phyloP scores from a whole-genome alignment of 108 stramenopile species.

The Epithemia pelagica region DNA sequence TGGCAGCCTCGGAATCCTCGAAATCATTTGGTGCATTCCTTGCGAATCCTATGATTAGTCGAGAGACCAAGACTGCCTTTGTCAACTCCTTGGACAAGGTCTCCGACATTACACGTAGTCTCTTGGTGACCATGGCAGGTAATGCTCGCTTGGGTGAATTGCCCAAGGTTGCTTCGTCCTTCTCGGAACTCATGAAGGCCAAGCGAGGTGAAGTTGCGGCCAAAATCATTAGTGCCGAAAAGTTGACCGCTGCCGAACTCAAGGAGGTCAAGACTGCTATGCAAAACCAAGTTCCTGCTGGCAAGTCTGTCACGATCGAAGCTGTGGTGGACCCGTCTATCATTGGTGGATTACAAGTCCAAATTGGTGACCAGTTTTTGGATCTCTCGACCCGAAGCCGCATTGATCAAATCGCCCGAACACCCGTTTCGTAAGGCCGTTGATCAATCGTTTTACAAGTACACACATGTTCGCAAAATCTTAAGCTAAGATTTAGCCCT shows the following conservation, averaged over 20 bases:
- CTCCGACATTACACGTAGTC: constrained; percentile 70
- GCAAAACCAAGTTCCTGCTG: constrained; percentile 57
- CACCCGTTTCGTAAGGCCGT: constrained; percentile 26
- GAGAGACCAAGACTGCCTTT: constrained; percentile 60
- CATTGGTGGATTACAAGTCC: constrained; percentile 92
- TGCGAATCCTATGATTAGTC: constrained; percentile 84
- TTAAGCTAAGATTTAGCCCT: too few species aligned
- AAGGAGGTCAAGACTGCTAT: constrained; percentile 79
- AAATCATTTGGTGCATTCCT: constrained; percentile 66
- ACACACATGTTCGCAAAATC: too few species aligned
- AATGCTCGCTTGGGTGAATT: constrained; percentile 85
- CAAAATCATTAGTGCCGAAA: constrained; percentile 84
- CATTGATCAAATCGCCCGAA: constrained; percentile 82
- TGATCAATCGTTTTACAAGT: too few species aligned
- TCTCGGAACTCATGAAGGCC: constrained; percentile 85
- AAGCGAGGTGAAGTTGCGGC: constrained; percentile 93
- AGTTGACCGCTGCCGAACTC: constrained; percentile 53
- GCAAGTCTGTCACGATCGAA: constrained; percentile 74
- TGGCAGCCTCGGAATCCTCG: constrained; percentile 46
- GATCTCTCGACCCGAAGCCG: constrained; percentile 88
- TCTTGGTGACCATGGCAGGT: constrained; percentile 89
- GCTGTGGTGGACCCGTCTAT: constrained; percentile 84
- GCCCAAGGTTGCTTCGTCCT: constrained; percentile 67
- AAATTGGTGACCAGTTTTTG: constrained; percentile 97
- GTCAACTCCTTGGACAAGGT: constrained; percentile 64